Evolutionary conservation across 805 yeast species (phyloP).

Genomic region (Cyberlindnera mrakii): DNA sequence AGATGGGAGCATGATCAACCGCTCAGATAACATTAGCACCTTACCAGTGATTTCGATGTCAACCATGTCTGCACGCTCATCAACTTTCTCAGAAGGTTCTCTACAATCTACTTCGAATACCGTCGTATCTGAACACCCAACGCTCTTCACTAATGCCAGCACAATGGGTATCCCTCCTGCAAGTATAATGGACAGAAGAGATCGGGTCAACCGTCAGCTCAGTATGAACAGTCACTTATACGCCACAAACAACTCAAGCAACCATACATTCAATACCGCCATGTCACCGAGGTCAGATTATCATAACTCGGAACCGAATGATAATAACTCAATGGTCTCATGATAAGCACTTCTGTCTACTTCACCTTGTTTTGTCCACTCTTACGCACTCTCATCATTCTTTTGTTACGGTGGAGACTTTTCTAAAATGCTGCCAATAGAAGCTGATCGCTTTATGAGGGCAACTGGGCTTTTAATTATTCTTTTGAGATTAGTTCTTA

Average conservation of each 20-base stretch:
- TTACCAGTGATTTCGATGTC: slow-evolving; percentile 29
- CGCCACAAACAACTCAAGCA: slow-evolving; percentile 16
- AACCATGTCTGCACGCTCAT: slow-evolving; percentile 30
- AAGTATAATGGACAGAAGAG: slow-evolving; percentile 49
- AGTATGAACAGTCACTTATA: slow-evolving; percentile 16
- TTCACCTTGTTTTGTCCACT: too few relatives aligned
- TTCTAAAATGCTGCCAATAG: too few relatives aligned
- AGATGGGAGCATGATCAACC: slow-evolving; percentile 8
- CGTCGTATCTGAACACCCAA: slow-evolving; percentile 28
- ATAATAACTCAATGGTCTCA: neutral
- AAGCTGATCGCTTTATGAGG: too few relatives aligned
- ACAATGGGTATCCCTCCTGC: slow-evolving; percentile 70
- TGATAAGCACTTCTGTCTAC: neutral
- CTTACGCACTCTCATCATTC: too few relatives aligned
- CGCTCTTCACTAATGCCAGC: slow-evolving; percentile 53
- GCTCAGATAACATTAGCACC: slow-evolving; percentile 25
- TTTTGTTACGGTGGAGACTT: too few relatives aligned
- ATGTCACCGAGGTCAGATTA: slow-evolving; percentile 5
- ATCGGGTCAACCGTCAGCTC: slow-evolving; percentile 15
- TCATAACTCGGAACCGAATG: neutral
- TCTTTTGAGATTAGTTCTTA: too few relatives aligned
- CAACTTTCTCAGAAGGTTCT: slow-evolving; percentile 30
- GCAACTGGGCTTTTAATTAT: too few relatives aligned
- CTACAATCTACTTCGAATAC: slow-evolving; percentile 31
- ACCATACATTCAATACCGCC: slow-evolving; percentile 12